Base-by-base conservation (phyloP, 345 rosid species). In the Iberis pinnata region DNA sequence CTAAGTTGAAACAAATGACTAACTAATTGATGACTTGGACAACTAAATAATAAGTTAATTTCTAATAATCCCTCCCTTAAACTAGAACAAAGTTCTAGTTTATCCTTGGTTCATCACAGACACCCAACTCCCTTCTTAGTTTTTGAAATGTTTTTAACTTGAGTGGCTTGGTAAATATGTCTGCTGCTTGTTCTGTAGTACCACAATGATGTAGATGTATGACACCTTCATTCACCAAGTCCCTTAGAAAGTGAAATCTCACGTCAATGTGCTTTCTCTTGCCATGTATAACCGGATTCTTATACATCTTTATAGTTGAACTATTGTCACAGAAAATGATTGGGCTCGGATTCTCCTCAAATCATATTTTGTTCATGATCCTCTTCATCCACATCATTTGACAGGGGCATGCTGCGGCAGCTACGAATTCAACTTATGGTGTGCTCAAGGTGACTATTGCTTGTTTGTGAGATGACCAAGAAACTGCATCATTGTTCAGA, bases 221-320 rank as follows among this genome's bases (percentile, higher is more conserved):
- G 2, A 9, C 32, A 5, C 32, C 3, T 9, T 27, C 32, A 27
- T 27, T 27, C 8, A 27, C 32, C 8, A 27, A 27, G 8, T 27
- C 32, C 1, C 32, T 3, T n/a, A 36, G 5, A 13, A 36, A 12
- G 13, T 2, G 8, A 7, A 4, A 36, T 8, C 4, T n/a, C n/a
- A n/a, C n/a, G n/a, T 46, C 10, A n/a, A 56, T 56, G 7, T 56
- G 60, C 6, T 56, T 56, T 4, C 60, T 56, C 18, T 27, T 56
- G 4, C 49, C 60, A 4, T 56, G 60, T 16, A 41, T 26, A 0
- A 56, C 24, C 0, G 3, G 26, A 3, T 56, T 56, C 16, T 56
- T 56, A 2, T 38, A 56, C 0, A 56, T 11, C 6, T 56, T 41
- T 1, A 55, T 55, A 1, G 48, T 8, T 4, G 49, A 55, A 0